Conservation (phyloP, 495 filamentous ascomycete species). For the Hypoxylon fragiforme region DNA sequence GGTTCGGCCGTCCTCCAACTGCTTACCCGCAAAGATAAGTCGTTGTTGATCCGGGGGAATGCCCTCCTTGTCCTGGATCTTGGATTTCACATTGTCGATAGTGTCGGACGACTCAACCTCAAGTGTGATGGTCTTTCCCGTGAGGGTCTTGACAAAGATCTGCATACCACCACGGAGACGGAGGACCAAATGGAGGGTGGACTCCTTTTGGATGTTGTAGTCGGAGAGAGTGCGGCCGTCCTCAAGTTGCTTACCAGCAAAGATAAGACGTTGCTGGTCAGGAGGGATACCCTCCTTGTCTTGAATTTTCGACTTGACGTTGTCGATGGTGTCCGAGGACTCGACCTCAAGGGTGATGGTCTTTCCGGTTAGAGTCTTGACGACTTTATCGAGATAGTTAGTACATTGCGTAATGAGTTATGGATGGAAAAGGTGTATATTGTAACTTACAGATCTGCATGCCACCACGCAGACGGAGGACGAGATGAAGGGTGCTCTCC, state of each 20-base stretch:
- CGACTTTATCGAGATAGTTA: constrained; percentile 53
- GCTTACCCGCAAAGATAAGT: constrained; percentile 95
- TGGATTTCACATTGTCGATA: constrained; percentile 92
- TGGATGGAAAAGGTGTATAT: neutral
- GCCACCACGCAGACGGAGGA: constrained; percentile 96
- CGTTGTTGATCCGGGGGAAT: constrained; percentile 99
- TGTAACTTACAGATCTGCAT: constrained; percentile 89
- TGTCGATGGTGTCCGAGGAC: constrained; percentile 94
- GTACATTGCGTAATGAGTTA: constrained; percentile 2
- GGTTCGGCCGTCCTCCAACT: constrained; percentile 79
- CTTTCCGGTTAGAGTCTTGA: constrained; percentile 93
- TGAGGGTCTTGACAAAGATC: constrained; percentile 80
- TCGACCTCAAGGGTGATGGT: constrained; percentile 99
- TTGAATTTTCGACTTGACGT: constrained; percentile 80
- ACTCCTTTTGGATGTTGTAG: constrained; percentile 99
- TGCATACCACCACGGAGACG: constrained; percentile 99
- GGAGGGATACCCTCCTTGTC: constrained; percentile 97
- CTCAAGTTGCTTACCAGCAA: constrained; percentile 94
- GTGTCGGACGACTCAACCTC: constrained; percentile 91
- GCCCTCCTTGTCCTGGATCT: constrained; percentile 99
- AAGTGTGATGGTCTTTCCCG: constrained; percentile 91
- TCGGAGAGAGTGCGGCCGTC: constrained; percentile 81
- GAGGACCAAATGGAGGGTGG: constrained; percentile 91
- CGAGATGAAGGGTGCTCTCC: constrained; percentile 92
- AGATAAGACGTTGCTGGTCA: constrained; percentile 92